A percentile compares a stretch with the other conserved stretches of the same genome.
These are phyloP conservation scores for Pseudogymnoascus sp. DNA, from an alignment of 2,329 filamentous ascomycete genomes.

Conservation along the genomic window DNA sequence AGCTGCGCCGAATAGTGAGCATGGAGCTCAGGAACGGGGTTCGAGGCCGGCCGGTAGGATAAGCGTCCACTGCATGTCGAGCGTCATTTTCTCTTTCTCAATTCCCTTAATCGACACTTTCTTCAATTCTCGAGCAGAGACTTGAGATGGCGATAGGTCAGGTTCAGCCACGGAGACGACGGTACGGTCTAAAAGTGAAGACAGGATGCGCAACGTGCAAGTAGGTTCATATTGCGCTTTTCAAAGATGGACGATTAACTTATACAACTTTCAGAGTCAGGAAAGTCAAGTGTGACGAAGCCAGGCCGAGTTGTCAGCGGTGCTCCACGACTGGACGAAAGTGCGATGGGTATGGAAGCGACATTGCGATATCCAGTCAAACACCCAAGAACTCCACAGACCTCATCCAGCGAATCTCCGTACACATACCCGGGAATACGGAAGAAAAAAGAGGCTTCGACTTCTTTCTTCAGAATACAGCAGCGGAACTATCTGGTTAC, in stretches of 20 bases:
- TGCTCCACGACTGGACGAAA: conserved; percentile 27
- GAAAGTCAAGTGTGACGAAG: conserved; percentile 51
- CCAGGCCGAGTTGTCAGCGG: conserved; percentile 44
- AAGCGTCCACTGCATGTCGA: conserved; percentile 12
- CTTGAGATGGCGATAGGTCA: conserved; percentile 17
- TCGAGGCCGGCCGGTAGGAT: conserved; percentile 12
- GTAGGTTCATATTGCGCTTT: conserved; percentile 15
- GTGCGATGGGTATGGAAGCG: conserved; percentile 22
- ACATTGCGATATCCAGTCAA: conserved; percentile 15
- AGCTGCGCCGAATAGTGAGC: not conserved
- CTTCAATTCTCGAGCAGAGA: conserved; percentile 13
- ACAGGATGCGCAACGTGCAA: conserved; percentile 20
- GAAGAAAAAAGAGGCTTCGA: conserved; percentile 23
- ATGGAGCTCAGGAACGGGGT: conserved; percentile 12
- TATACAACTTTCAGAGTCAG: conserved; percentile 36
- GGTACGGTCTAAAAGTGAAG: conserved; percentile 16
- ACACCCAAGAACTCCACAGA: conserved; percentile 11
- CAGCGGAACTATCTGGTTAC: conserved; percentile 23
- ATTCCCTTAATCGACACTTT: not conserved
- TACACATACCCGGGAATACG: conserved; percentile 17
- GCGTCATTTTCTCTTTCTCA: conserved; percentile 6
- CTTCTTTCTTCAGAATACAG: conserved; percentile 23
- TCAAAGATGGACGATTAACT: conserved; percentile 12
- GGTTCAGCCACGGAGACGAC: conserved; percentile 16
- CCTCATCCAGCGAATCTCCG: conserved; percentile 18